Evolutionary conservation across 768 basidiomycete species (phyloP), one percentile per base, ranked within the genome.

Genomic region (Porphyrellus cyaneotinctus): DNA sequence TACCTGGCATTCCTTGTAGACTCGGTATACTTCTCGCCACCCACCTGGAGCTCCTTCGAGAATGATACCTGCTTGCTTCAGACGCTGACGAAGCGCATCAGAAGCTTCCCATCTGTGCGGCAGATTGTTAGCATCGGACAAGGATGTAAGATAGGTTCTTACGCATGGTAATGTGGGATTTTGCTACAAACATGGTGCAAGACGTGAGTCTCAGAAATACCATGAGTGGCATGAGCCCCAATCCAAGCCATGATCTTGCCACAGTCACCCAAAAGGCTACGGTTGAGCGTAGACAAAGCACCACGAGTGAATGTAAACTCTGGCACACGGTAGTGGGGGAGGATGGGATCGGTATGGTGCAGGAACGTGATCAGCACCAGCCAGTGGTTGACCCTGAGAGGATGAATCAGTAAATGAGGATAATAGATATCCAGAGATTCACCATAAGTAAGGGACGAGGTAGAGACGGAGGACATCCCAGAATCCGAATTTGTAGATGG

Each of bases 321-420:
- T 33, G 82, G 66, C 14, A 85, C 82, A 58, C 90, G 88, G 79
- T 97, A 97, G 74, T 97, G 95, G 44, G 95, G 95, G 39, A 98
- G 82, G 42, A 88, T 70, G n/a, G 95, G 92, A 73, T 97, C 95
- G 63, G 95, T 97, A 78, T 99, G 95, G 75, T 99, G 95, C 46
- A 97, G 78, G 87, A 92, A 97, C 20, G 94, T 97, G 75, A 97
- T 97, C 62, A 93, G 64, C 52, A 97, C 91, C 49, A 97, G 80
- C 94, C 94, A 97, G 78, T 93, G 91, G 77, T 91, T 91, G 50
- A 87, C 83, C 84, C 82, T 85, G 54, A 12, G 14, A 15, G 39
- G 20, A 39, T 55, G 4, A 17, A 31, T 53, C 11, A 44, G 49
- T 13, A 28, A 49, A 31, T 22, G 13, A 42, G 12, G 12, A 28